A percentile compares a stretch with the other conserved stretches of the same genome.
These are phyloP conservation scores for Arctium minus DNA, from an alignment of 129 eudicot species.

Conservation along the genomic window DNA sequence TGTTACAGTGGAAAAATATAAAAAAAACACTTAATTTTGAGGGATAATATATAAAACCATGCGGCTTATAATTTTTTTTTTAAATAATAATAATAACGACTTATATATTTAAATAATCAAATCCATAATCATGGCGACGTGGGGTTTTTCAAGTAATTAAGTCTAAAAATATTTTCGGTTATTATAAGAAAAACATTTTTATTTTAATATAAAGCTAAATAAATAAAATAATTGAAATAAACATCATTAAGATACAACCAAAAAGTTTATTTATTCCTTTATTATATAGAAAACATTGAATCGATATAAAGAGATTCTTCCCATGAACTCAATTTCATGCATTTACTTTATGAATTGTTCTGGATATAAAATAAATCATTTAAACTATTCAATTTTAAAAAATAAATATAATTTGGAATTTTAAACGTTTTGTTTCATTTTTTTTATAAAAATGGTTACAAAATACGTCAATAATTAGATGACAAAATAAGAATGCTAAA, in stretches of 20 bases:
- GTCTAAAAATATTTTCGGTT: background rate
- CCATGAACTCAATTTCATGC: slow-evolving; percentile 10
- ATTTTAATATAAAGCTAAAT: background rate
- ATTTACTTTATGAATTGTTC: background rate
- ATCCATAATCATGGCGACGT: slow-evolving; percentile 14
- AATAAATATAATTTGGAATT: background rate
- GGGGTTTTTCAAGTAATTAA: background rate
- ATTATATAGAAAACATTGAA: slow-evolving; percentile 13
- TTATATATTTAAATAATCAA: background rate
- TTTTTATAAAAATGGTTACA: too few species aligned
- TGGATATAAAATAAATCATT: background rate
- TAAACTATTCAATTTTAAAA: too few species aligned
- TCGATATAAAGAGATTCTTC: slow-evolving; percentile 15
- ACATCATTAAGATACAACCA: slow-evolving; percentile 6
- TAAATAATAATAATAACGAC: background rate
- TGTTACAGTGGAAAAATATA: too few species aligned
- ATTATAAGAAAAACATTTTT: background rate
- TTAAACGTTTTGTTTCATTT: too few species aligned
- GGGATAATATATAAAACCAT: background rate
- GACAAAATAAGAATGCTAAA: too few species aligned
- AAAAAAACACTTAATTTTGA: too few species aligned
- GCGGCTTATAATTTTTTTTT: background rate
- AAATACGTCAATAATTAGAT: too few species aligned
- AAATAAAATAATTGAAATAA: slow-evolving; percentile 4
- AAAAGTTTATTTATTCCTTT: slow-evolving; percentile 18